Percentiles rank a stretch among this genome's conserved stretches.
Evolutionary conservation across 257 asterid genomes (phyloP).

Genomic region (Lavandula angustifolia): DNA sequence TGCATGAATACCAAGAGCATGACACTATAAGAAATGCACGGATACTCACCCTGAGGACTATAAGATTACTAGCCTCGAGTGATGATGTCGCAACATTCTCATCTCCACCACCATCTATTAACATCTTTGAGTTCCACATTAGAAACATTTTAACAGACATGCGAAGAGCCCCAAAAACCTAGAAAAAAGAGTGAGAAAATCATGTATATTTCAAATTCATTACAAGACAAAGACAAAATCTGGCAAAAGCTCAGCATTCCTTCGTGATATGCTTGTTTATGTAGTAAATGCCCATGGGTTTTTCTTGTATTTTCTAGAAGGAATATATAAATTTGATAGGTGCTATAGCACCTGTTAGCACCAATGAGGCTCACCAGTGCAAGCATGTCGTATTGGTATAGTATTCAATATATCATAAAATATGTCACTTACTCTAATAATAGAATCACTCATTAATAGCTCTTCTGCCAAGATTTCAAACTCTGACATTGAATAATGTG

Average conservation of each 20-base stretch:
- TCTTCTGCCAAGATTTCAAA: constrained; percentile 97
- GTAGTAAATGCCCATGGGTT: constrained; percentile 3
- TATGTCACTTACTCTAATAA: constrained; percentile 59
- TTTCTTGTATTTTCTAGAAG: too few species aligned
- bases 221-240: constrained; percentile 16
- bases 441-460: constrained; percentile 93
- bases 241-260: constrained; percentile 9
- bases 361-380: too few species aligned
- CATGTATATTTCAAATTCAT: neutral
- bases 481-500: constrained; percentile 91
- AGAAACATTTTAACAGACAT: constrained; percentile 96
- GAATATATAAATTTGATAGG: too few species aligned
- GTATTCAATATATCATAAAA: constrained; percentile 17
- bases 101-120: constrained; percentile 99
- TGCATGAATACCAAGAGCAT: constrained; percentile 18
- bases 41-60: constrained; percentile 82
- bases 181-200: constrained; percentile 32
- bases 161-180: constrained; percentile 99
- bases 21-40: constrained; percentile 23
- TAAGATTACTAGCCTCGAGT: constrained; percentile 97
- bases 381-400: constrained; percentile 19
- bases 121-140: constrained; percentile 94
- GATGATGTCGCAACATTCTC: constrained; percentile 90
- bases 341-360: too few species aligned
- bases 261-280: constrained; percentile 23